Base-by-base conservation (phyloP, 2,329 filamentous ascomycete species). In the Beauveria sp. region DNA sequence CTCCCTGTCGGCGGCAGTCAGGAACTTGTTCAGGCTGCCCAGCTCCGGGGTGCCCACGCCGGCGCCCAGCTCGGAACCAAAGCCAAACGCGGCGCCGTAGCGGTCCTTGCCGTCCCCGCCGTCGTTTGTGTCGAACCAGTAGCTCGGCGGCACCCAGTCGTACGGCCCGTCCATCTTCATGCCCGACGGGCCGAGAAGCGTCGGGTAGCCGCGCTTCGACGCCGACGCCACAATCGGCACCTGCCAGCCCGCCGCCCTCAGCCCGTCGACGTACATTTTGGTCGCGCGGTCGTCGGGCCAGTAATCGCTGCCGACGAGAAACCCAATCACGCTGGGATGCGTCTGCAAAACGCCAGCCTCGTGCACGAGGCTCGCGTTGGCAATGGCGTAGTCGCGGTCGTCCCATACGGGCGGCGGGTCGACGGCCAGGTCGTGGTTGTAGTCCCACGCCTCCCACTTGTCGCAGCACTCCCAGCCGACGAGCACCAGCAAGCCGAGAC, bases 141-240 rank as follows among this genome's bases (percentile, higher is more conserved):
- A 87, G 64, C 81, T 85, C 0, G 85, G 85, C 0, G 85, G 82
- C 0, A 86, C 82, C 83, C 84, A 88, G 66, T 87, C 85, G 65
- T 88, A 88, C 0, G 85, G 85, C 0, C 85, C 85, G 0, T 81
- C 78, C 85, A 88, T 88, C 67, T 86, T 87, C 79, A 88, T 81
- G 0, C 85, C 85, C 0, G 81, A 80, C 0, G 81, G 80, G 0
- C 81, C 82, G 0, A 87, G 73, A 1, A 74, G 68, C 9, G 76
- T 64, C 0, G 84, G 80, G 59, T 75, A 83, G 1, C 84, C 82
- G 10, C 79, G 75, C 66, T 82, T 81, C 2, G 78, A 77, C 0
- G 84, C 85, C 0, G 84, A 84, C 1, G 81, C 75, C 45, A 87
- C 76, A 45, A 87, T 77, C 0, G 85, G 84, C 2, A 73, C 75